These are phyloP conservation scores for Podaxis sp. DNA, from an alignment of 768 basidiomycete species.

Conservation along the genomic window DNA sequence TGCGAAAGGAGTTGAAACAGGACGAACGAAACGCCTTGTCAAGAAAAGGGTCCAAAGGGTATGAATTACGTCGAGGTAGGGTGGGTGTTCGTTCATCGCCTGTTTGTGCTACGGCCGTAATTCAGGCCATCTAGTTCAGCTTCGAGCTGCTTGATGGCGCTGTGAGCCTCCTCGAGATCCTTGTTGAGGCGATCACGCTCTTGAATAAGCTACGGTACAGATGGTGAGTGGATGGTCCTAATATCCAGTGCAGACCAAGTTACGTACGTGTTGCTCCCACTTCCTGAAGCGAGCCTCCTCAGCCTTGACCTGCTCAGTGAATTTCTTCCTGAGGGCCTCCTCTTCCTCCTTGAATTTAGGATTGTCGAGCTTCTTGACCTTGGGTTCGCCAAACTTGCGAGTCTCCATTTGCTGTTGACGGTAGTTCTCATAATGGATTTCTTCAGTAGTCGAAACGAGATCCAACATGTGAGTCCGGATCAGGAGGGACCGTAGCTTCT, in stretches of 20 bases:
- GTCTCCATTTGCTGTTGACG: constrained; percentile 99
- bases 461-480: constrained; percentile 99
- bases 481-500: constrained; percentile 90
- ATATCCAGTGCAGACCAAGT: constrained; percentile 8
- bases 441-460: constrained; percentile 94
- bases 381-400: constrained; percentile 97
- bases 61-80: not conserved
- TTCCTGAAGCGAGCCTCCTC: constrained; percentile 98
- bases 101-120: constrained; percentile 71
- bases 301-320: constrained; percentile 99
- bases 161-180: constrained; percentile 91
- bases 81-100: constrained; percentile 44
- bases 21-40: constrained; percentile 4
- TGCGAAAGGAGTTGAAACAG: not conserved
- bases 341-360: constrained; percentile 99
- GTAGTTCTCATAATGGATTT: constrained; percentile 97
- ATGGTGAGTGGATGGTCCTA: constrained; percentile 18
- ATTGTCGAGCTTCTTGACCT: constrained; percentile 98
- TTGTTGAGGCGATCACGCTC: constrained; percentile 99
- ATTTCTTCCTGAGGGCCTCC: constrained; percentile 92
- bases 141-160: constrained; percentile 89
- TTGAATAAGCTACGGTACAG: constrained; percentile 76
- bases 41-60: constrained; percentile 1
- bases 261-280: constrained; percentile 95
- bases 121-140: constrained; percentile 88